Percentiles rank a stretch among this genome's conserved stretches.
phyloP scores from a whole-genome alignment of 2,329 filamentous ascomycete genomes.

The Colletotrichum limetticola region DNA sequence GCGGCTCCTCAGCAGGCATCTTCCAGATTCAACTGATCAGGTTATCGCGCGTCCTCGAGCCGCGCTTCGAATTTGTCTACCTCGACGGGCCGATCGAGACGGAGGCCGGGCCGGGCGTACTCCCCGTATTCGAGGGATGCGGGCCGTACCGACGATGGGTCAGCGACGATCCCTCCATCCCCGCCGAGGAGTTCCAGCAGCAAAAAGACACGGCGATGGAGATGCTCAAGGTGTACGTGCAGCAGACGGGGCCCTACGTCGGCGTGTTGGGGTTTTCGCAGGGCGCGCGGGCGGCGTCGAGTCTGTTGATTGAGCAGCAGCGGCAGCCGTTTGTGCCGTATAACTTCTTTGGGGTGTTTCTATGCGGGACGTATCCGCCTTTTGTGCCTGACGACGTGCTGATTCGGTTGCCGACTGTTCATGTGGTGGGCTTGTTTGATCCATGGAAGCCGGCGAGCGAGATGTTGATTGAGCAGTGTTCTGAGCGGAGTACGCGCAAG shows the following conservation, averaged over 20 bases:
- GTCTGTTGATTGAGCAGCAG: conserved; percentile 30
- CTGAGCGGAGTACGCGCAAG: conserved; percentile 11
- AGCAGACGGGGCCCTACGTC: conserved; percentile 29
- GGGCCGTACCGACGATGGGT: conserved; percentile 30
- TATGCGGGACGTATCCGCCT: conserved; percentile 30
- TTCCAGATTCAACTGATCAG: conserved; percentile 29
- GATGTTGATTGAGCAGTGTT: conserved; percentile 18
- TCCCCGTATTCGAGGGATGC: conserved; percentile 29
- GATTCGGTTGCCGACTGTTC: conserved; percentile 21
- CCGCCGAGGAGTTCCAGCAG: conserved; percentile 15
- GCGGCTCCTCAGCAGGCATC: conserved; percentile 20
- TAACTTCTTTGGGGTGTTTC: conserved; percentile 20
- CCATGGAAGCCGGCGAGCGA: conserved; percentile 16
- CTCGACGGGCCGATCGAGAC: conserved; percentile 27
- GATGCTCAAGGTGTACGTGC: conserved; percentile 21
- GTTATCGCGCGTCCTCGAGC: conserved; percentile 14
- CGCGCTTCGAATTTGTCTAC: conserved; percentile 24
- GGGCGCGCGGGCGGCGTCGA: conserved; percentile 24
- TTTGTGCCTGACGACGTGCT: conserved; percentile 17
- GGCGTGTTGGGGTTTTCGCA: conserved; percentile 31
- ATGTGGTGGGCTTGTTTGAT: conserved; percentile 28
- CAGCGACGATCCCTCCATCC: conserved; percentile 24
- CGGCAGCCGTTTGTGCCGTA: conserved; percentile 17
- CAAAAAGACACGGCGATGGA: conserved; percentile 22
- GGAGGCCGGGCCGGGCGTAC: conserved; percentile 22